These are phyloP conservation scores for Nakataea oryzae DNA, from an alignment of 2,329 filamentous ascomycete species.

Conservation along the genomic window DNA sequence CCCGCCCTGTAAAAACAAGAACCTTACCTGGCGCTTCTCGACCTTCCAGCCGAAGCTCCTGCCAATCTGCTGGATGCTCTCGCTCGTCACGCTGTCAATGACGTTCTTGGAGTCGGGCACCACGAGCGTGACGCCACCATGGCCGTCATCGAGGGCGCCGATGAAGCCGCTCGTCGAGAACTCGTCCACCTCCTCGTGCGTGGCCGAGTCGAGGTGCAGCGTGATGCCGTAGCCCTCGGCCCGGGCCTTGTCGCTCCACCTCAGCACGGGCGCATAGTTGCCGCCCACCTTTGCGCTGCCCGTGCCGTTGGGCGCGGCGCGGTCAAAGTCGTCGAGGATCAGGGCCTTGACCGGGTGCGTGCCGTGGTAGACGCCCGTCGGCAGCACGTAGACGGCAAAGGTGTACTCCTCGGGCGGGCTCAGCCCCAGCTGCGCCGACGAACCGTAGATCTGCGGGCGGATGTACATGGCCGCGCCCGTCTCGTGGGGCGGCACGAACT, in stretches of 20 bases:
- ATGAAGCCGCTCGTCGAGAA: slow-evolving; percentile 94
- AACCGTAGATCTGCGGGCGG: slow-evolving; percentile 80
- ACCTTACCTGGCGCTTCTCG: slow-evolving; percentile 60
- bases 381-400: slow-evolving; percentile 81
- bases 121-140: slow-evolving; percentile 56
- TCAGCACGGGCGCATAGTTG: slow-evolving; percentile 88
- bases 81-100: slow-evolving; percentile 77
- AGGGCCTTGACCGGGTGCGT: slow-evolving; percentile 77
- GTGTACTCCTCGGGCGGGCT: slow-evolving; percentile 86
- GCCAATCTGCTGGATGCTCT: slow-evolving; percentile 68
- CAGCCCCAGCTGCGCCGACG: slow-evolving; percentile 75
- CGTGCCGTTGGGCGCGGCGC: slow-evolving; percentile 81
- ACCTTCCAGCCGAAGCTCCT: slow-evolving; percentile 74
- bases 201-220: slow-evolving; percentile 80
- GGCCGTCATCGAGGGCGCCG: slow-evolving; percentile 55
- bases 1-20: slow-evolving; percentile 7
- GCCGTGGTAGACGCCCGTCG: slow-evolving; percentile 91
- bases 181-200: slow-evolving; percentile 80
- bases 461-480: slow-evolving; percentile 91
- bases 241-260: slow-evolving; percentile 75
- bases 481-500: slow-evolving; percentile 79
- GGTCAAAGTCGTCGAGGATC: slow-evolving; percentile 88
- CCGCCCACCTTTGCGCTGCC: slow-evolving; percentile 91
- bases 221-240: slow-evolving; percentile 85
- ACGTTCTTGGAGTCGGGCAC: slow-evolving; percentile 83